These are phyloP conservation scores for Wallacemonas sp. DNA, from an alignment of 208 protist species.

Conservation along the genomic window DNA sequence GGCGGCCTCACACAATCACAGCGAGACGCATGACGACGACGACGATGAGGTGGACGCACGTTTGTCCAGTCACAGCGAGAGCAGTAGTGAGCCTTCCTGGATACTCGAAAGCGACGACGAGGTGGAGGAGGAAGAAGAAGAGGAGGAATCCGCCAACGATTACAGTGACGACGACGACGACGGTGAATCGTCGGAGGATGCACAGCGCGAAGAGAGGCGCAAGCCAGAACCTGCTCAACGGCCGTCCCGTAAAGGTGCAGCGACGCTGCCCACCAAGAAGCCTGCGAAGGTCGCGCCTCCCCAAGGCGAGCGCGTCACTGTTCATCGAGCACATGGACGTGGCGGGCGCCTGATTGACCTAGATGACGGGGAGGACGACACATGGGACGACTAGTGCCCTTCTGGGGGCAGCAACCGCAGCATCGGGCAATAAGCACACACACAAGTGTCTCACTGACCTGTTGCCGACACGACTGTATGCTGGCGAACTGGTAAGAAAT, in stretches of 20 bases:
- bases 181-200: neutral
- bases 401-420: no score
- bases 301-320: neutral
- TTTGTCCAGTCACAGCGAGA: constrained; percentile 4
- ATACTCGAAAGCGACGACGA: constrained; percentile 50
- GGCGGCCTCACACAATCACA: neutral
- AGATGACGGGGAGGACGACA: constrained; percentile 26
- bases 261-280: neutral
- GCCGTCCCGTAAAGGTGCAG: no score
- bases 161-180: constrained; percentile 8
- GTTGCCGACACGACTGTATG: no score
- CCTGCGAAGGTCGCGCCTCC: neutral
- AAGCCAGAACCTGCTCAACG: constrained; percentile 34
- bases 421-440: no score
- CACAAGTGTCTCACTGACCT: no score
- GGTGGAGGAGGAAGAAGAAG: constrained; percentile 2
- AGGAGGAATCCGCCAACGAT: constrained; percentile 10
- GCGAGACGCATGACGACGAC: neutral
- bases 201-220: constrained; percentile 1
- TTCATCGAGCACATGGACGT: neutral
- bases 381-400: constrained; percentile 56
- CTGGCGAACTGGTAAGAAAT: no score
- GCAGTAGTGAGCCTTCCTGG: constrained; percentile 60
- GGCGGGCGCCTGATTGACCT: neutral
- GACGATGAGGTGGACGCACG: neutral